Percentiles rank a stretch among this genome's conserved stretches.
These are phyloP conservation scores for Camellia lanceoleosa DNA, from an alignment of 148 eudicot species.

Conservation along the genomic window DNA sequence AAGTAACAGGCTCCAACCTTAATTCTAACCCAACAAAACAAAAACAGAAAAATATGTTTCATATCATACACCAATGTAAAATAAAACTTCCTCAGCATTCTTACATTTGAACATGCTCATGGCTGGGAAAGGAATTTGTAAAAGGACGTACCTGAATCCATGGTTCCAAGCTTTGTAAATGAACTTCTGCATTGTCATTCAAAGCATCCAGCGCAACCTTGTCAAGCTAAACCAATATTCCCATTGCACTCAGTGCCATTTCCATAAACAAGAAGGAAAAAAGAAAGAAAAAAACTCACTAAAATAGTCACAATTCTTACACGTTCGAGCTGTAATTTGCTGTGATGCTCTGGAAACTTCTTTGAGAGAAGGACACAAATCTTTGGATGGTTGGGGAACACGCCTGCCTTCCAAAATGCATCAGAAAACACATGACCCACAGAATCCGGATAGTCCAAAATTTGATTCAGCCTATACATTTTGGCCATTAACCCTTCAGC, in stretches of 20 bases:
- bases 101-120: slow-evolving; percentile 3
- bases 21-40: neutral
- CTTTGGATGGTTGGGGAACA: slow-evolving; percentile 83
- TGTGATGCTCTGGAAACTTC: slow-evolving; percentile 96
- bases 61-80: neutral
- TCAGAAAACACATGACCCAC: slow-evolving; percentile 69
- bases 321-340: slow-evolving; percentile 86
- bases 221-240: slow-evolving; percentile 58
- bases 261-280: slow-evolving; percentile 10
- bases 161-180: slow-evolving; percentile 88
- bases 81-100: neutral
- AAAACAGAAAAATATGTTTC: neutral
- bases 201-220: slow-evolving; percentile 82
- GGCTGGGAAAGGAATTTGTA: neutral
- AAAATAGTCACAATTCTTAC: slow-evolving; percentile 38
- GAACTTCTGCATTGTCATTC: slow-evolving; percentile 81
- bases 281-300: neutral
- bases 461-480: slow-evolving; percentile 87
- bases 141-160: slow-evolving; percentile 76
- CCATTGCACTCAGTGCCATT: slow-evolving; percentile 10
- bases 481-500: slow-evolving; percentile 97
- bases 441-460: slow-evolving; percentile 87
- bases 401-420: slow-evolving; percentile 87
- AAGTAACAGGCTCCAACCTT: neutral
- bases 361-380: slow-evolving; percentile 72